A percentile compares a stretch with the other conserved stretches of the same genome.
phyloP scores from a whole-genome alignment of 192 early-diverging fungal species.

The Mortierella alpina region DNA sequence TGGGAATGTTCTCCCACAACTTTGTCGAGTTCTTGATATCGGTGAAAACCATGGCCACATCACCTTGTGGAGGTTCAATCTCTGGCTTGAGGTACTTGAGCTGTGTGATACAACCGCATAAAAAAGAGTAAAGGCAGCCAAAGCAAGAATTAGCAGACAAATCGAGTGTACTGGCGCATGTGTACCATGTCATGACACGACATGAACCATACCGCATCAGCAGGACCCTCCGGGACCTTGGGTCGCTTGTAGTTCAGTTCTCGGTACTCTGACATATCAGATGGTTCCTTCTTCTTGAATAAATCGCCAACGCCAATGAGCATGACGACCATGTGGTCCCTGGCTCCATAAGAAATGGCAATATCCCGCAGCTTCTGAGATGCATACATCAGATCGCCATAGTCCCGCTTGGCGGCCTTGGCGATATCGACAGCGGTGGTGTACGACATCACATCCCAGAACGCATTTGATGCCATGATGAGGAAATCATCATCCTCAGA shows the following conservation, averaged over 20 bases:
- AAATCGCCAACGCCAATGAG: slow-evolving; percentile 86
- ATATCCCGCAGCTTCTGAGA: slow-evolving; percentile 88
- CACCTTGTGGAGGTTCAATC: slow-evolving; percentile 84
- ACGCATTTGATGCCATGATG: slow-evolving; percentile 77
- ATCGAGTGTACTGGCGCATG: neutral
- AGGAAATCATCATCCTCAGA: slow-evolving; percentile 85
- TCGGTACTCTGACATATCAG: slow-evolving; percentile 22
- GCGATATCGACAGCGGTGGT: slow-evolving; percentile 89
- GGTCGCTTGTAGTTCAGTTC: slow-evolving; percentile 54
- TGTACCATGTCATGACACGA: neutral
- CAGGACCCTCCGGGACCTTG: slow-evolving; percentile 59
- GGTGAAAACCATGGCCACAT: slow-evolving; percentile 90
- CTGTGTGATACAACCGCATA: neutral
- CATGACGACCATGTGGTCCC: slow-evolving; percentile 88
- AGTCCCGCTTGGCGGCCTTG: slow-evolving; percentile 69
- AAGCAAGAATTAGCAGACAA: neutral
- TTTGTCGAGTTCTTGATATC: slow-evolving; percentile 95
- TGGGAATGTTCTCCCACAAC: slow-evolving; percentile 88
- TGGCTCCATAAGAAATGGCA: slow-evolving; percentile 84
- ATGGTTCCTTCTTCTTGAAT: slow-evolving; percentile 61
- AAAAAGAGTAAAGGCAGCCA: neutral
- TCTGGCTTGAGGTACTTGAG: slow-evolving; percentile 69
- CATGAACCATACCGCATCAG: slow-evolving; percentile 60
- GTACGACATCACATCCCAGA: slow-evolving; percentile 84
- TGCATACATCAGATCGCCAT: slow-evolving; percentile 76